Evolutionary conservation across 192 early-diverging fungal genomes (phyloP).

Genomic region (Glomus cerebriforme): DNA sequence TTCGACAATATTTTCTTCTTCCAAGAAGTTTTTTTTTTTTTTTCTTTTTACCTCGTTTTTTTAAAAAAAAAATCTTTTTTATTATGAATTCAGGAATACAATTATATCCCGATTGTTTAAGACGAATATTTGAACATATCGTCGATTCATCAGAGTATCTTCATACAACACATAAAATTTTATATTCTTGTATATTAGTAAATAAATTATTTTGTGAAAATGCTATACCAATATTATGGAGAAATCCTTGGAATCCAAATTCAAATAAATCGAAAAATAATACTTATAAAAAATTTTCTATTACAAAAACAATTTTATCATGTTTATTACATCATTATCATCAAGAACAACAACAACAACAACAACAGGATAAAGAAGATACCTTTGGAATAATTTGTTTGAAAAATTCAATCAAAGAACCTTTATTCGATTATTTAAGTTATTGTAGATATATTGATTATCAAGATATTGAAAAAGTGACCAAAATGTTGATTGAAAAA

Average conservation of each 20-base stretch:
- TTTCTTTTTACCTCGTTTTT: too few species aligned
- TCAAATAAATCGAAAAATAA: background rate
- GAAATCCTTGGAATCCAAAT: background rate
- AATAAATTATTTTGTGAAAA: background rate
- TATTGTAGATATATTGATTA: background rate
- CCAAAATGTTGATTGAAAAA: background rate
- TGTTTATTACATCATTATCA: background rate
- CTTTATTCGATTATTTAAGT: background rate
- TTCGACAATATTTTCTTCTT: too few species aligned
- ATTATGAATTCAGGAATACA: background rate
- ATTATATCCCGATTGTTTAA: background rate
- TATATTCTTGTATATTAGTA: constrained; percentile 7
- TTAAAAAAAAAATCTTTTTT: background rate
- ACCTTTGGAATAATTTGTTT: background rate
- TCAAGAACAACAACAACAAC: too few species aligned
- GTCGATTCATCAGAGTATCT: background rate
- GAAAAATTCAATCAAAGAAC: background rate
- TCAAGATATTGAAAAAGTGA: background rate
- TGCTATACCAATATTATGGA: background rate
- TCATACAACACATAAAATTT: background rate
- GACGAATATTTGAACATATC: background rate
- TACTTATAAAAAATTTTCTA: background rate
- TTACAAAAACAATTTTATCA: background rate
- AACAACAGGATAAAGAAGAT: too few species aligned
- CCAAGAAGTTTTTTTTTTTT: too few species aligned